Base-by-base conservation (phyloP, 805 yeast genomes). In the Candida xiaguanensis region DNA sequence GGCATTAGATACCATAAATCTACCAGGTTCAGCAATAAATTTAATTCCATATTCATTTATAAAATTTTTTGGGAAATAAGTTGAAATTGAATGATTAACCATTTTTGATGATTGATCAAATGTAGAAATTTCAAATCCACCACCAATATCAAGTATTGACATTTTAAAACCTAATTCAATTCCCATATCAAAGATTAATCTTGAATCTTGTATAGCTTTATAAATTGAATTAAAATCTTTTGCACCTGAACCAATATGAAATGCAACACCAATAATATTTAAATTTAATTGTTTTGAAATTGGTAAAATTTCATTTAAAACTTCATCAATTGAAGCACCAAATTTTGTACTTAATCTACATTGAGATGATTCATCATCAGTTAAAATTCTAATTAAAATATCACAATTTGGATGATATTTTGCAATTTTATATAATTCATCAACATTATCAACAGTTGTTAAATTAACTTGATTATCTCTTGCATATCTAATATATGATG, bases 161-260 rank as follows among this genome's bases (percentile, higher is more conserved):
- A 86, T 66, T 8, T 53, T 43, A 40, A 72, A 65, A 4, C 50
- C 55, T 28, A 47, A 38, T 5, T 41, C 45, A 4, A 47, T 43
- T 6, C 80, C 95, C 41, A 62, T 53, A 39, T 82, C 82, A 53
- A 90, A 91, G 3, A 90, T 77, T 7, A 48, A 41, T 36, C 78
- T 75, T 2, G 96, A 76, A 54, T 88, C 95, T 38, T 64, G 58
- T 27, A 88, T 77, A 0, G 97, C 96, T 45, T 76, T 75, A 41
- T 69, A 70, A 47, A 86, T 74, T 3, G 91, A 74, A 31, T 66
- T 59, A 40, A 79, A 75, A 56, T 87, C 93, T 37, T 75, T 75
- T 11, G 95, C 91, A 24, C 97, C 98, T 2, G 96, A 86, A 1
- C 99, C 99, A 44, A 90, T 86, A 59, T 91, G 99, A 75, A 91